These are phyloP conservation scores for Penicillium cosmopolitanum DNA, from an alignment of 495 filamentous ascomycete species.

Conservation along the genomic window DNA sequence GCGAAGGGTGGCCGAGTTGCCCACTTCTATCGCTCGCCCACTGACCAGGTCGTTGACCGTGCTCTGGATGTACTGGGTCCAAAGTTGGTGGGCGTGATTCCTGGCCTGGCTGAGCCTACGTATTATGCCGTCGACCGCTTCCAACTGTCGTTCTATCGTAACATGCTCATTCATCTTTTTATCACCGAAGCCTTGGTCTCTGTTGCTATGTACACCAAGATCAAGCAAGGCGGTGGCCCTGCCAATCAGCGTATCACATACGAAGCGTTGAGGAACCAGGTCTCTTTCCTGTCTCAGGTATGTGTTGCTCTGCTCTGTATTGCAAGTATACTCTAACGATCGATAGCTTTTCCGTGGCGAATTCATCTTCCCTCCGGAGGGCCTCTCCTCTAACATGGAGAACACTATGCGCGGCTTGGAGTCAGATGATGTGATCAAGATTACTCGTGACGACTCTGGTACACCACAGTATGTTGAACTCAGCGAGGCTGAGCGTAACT, in stretches of 20 bases:
- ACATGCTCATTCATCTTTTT: constrained; percentile 99
- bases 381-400: constrained; percentile 75
- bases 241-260: constrained; percentile 79
- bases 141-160: constrained; percentile 95
- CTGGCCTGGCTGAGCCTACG: constrained; percentile 81
- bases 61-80: constrained; percentile 90
- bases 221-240: constrained; percentile 86
- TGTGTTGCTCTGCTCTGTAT: constrained; percentile 5
- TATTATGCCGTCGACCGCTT: constrained; percentile 95
- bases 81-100: constrained; percentile 78
- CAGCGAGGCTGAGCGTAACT: constrained; percentile 71
- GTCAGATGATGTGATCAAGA: constrained; percentile 74
- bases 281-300: constrained; percentile 81
- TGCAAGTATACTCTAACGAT: constrained; percentile 19
- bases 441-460: constrained; percentile 60
- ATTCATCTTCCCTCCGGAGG: constrained; percentile 93
- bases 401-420: constrained; percentile 78
- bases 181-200: constrained; percentile 89
- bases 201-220: constrained; percentile 82
- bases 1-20: constrained; percentile 89
- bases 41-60: constrained; percentile 81
- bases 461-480: constrained; percentile 69
- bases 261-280: constrained; percentile 69
- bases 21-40: constrained; percentile 81
- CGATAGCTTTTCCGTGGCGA: constrained; percentile 86